These are phyloP conservation scores for Cynanchum wilfordii DNA, from an alignment of 257 asterid species.

Conservation along the genomic window DNA sequence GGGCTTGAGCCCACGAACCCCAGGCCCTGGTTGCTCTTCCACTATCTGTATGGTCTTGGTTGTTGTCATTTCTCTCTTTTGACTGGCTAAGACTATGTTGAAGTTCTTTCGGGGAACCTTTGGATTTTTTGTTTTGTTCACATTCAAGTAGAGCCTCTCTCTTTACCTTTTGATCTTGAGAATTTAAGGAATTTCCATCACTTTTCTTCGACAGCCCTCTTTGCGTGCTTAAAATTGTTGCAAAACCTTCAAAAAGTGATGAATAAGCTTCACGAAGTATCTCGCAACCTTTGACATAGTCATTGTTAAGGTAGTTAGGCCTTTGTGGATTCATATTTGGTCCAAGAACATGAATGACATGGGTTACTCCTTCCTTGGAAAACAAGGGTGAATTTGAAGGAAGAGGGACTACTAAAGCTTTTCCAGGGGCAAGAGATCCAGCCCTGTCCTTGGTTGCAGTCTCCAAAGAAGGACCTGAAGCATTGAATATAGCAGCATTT, in stretches of 20 bases:
- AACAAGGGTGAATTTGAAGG: slow-evolving; percentile 68
- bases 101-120: slow-evolving; percentile 33
- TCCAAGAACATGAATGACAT: slow-evolving; percentile 91
- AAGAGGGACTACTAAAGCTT: slow-evolving; percentile 65
- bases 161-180: slow-evolving; percentile 42
- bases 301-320: slow-evolving; percentile 70
- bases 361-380: slow-evolving; percentile 70
- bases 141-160: slow-evolving; percentile 39
- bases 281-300: slow-evolving; percentile 65
- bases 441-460: slow-evolving; percentile 79
- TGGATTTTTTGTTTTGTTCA: slow-evolving; percentile 45
- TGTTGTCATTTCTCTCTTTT: slow-evolving; percentile 10
- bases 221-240: slow-evolving; percentile 36
- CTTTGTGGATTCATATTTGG: slow-evolving; percentile 94
- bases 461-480: slow-evolving; percentile 73
- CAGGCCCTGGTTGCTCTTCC: slow-evolving; percentile 35
- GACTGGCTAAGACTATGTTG: slow-evolving; percentile 26
- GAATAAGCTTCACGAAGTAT: slow-evolving; percentile 78
- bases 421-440: slow-evolving; percentile 57
- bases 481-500: slow-evolving; percentile 79
- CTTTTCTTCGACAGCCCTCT: slow-evolving; percentile 16
- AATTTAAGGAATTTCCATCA: slow-evolving; percentile 13
- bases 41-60: slow-evolving; percentile 19
- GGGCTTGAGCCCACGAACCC: slow-evolving; percentile 69
- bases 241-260: slow-evolving; percentile 76